These are phyloP conservation scores for Actinomortierella wolfii DNA, from an alignment of 371 early-diverging fungal species.

Conservation along the genomic window DNA sequence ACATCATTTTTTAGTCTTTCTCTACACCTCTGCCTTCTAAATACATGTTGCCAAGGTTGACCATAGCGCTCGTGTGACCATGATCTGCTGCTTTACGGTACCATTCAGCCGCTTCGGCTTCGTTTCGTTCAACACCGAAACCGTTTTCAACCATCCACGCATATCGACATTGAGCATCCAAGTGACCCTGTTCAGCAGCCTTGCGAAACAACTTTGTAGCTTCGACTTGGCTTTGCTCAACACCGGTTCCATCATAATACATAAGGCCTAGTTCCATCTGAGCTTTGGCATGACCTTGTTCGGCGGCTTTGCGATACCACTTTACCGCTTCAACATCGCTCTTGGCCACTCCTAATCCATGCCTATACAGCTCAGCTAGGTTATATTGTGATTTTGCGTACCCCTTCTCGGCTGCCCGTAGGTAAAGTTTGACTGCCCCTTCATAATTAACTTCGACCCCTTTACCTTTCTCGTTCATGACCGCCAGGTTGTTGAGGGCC, in stretches of 20 bases:
- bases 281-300: conserved; percentile 74
- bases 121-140: conserved; percentile 68
- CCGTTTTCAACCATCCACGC: conserved; percentile 84
- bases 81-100: conserved; percentile 65
- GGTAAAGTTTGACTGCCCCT: conserved; percentile 73
- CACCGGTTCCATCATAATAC: conserved; percentile 71
- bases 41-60: conserved; percentile 83
- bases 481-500: conserved; percentile 81
- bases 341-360: conserved; percentile 69
- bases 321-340: conserved; percentile 60
- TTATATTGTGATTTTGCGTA: conserved; percentile 80
- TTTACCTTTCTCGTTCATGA: conserved; percentile 79
- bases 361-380: conserved; percentile 74
- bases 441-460: conserved; percentile 65
- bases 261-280: conserved; percentile 79
- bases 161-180: conserved; percentile 70
- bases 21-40: conserved; percentile 78
- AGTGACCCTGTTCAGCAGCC: conserved; percentile 56
- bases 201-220: conserved; percentile 62
- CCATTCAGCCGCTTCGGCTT: conserved; percentile 67
- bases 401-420: conserved; percentile 66
- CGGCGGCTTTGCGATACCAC: conserved; percentile 77
- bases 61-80: conserved; percentile 70
- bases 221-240: conserved; percentile 49
- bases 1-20: conserved; percentile 59